Percentiles rank a stretch among this genome's conserved stretches.
Evolutionary conservation across 2,329 filamentous ascomycete genomes (phyloP).

Genomic region (Tolypocladium ovalisporum): DNA sequence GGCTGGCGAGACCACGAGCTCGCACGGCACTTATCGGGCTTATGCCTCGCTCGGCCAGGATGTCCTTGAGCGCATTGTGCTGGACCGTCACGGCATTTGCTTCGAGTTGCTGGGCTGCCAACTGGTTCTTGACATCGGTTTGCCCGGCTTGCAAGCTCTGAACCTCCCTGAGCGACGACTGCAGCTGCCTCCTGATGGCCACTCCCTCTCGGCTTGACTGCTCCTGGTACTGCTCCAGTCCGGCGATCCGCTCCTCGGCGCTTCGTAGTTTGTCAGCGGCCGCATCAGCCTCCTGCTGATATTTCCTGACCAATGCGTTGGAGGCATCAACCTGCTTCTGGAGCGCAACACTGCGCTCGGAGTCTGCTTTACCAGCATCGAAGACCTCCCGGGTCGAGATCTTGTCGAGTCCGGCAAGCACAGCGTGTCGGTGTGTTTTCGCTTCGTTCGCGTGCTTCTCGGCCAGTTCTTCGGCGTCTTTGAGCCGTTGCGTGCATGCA

Average conservation of each 20-base stretch:
- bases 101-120: slow-evolving; percentile 81
- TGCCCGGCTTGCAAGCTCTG: slow-evolving; percentile 74
- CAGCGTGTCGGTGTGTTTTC: slow-evolving; percentile 68
- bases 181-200: slow-evolving; percentile 79
- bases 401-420: slow-evolving; percentile 73
- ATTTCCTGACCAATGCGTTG: slow-evolving; percentile 72
- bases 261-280: slow-evolving; percentile 82
- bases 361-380: slow-evolving; percentile 35
- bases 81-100: slow-evolving; percentile 90
- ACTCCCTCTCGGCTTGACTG: slow-evolving; percentile 91
- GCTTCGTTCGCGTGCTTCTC: slow-evolving; percentile 84
- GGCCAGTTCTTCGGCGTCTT: slow-evolving; percentile 78
- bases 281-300: slow-evolving; percentile 76
- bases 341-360: slow-evolving; percentile 61
- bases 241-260: slow-evolving; percentile 93
- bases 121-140: slow-evolving; percentile 68
- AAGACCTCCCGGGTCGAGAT: slow-evolving; percentile 45
- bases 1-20: slow-evolving; percentile 60
- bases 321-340: slow-evolving; percentile 72
- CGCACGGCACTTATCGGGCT: slow-evolving; percentile 64
- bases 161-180: slow-evolving; percentile 70
- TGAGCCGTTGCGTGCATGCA: slow-evolving; percentile 59
- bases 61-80: slow-evolving; percentile 85
- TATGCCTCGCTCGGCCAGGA: slow-evolving; percentile 80
- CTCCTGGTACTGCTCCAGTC: slow-evolving; percentile 93